Base-by-base conservation (phyloP, 768 basidiomycete species). In the Panaeolus papilionaceus region DNA sequence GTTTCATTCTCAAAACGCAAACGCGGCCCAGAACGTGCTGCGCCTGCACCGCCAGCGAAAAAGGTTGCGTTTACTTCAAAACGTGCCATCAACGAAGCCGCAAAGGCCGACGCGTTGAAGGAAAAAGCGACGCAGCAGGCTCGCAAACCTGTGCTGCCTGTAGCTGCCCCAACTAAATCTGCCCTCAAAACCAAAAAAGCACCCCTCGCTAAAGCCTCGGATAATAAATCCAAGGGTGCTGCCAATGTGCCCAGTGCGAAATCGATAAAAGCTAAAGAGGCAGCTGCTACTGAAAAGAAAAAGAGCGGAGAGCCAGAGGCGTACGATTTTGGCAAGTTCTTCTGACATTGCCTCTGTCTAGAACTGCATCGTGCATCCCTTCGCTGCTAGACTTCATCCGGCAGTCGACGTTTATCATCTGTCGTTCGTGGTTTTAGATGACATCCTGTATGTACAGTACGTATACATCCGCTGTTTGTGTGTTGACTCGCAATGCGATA, bases 291-390 rank as follows among this genome's bases (percentile, higher is more conserved):
- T 39, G 68, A 28, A 37, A 63, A 64, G 65, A 70, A 68, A 45
- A 66, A 61, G 37, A 68, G n/a, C 18, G 64, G 61, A n/a, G 72
- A 63, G 39, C 66, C 71, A 39, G 71, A 84, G 73, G 83, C 81
- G 37, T 90, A 90, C 73, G 85, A 88, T 74, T 91, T 91, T 73
- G 80, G 80, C 42, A 82, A 83, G 73, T 89, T 87, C 79, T 89
- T 89, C 76, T 82, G 67, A 72, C 23, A 12, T 58, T 63, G 11
- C 28, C 26, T 37, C 28, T 12, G 2, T 12, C 3, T 51, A 26
- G 20, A 58, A 58, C 26, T 58, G 28, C 6, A 33, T 16, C 2
- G 16, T 49, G 20, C 47, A 20, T 23, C 47, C 5, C 33, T 33
- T 49, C 47, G 47, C 47, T 49, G 47, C 47, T 49, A 23, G 7